Conservation (phyloP, 257 asterid species). For the Rhazya stricta region DNA sequence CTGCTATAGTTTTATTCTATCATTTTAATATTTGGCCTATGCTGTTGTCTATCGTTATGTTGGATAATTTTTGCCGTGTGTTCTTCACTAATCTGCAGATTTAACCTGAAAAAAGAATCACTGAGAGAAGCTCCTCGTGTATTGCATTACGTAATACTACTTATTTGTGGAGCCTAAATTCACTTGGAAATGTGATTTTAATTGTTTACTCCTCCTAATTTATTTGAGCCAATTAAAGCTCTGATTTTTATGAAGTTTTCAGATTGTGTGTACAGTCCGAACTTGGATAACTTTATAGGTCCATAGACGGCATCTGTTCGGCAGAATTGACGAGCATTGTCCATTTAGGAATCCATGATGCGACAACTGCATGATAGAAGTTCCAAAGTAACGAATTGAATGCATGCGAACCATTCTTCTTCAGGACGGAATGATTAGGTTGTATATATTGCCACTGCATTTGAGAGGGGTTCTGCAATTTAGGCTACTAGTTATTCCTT, state of each 20-base stretch:
- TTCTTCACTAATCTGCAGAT: neutral
- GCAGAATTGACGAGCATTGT: neutral
- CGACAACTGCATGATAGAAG: neutral
- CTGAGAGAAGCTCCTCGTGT: neutral
- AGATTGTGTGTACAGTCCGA: neutral
- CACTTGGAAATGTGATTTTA: neutral
- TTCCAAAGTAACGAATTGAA: neutral
- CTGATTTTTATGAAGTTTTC: neutral
- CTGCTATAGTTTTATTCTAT: neutral
- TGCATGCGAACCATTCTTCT: neutral
- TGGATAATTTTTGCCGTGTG: neutral
- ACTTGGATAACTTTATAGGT: neutral
- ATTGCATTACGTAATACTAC: neutral
- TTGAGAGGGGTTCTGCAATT: neutral
- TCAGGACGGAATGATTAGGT: neutral
- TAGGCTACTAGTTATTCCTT: neutral
- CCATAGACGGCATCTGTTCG: neutral
- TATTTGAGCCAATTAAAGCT: neutral
- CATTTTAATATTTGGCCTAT: neutral
- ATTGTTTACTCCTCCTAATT: neutral
- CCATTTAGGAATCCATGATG: neutral
- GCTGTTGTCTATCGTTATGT: neutral
- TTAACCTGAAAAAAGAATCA: neutral
- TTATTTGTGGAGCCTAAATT: neutral
- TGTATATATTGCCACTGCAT: neutral